Evolutionary conservation across 257 asterid genomes (phyloP).

Genomic region (Fraxinus anomala): DNA sequence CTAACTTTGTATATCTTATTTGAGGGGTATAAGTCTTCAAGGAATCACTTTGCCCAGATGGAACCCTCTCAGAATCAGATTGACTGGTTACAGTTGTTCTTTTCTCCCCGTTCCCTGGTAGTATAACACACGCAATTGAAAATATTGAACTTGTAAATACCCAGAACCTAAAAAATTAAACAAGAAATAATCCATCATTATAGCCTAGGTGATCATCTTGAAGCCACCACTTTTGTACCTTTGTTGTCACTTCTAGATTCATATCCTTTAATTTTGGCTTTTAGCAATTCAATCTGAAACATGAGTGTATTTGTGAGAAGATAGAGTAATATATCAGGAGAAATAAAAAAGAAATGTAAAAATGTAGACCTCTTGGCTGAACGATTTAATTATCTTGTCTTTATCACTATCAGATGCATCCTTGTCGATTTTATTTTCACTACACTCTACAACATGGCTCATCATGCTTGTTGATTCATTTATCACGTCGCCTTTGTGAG

Average conservation of each 20-base stretch:
- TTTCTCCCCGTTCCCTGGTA: slow-evolving; percentile 47
- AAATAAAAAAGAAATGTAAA: slow-evolving; percentile 4
- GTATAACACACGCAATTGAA: slow-evolving; percentile 28
- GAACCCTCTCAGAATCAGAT: slow-evolving; percentile 40
- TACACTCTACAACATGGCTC: slow-evolving; percentile 41
- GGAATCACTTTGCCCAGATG: slow-evolving; percentile 42
- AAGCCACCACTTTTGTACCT: slow-evolving; percentile 48
- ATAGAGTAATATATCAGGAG: slow-evolving; percentile 22
- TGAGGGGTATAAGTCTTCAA: slow-evolving; percentile 69
- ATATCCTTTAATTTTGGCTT: slow-evolving; percentile 54
- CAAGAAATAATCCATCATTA: slow-evolving; percentile 14
- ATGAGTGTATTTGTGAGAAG: slow-evolving; percentile 26
- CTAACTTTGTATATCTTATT: slow-evolving; percentile 76
- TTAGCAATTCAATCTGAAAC: slow-evolving; percentile 68
- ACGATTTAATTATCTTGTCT: slow-evolving; percentile 47
- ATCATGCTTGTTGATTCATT: slow-evolving; percentile 34
- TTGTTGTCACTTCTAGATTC: slow-evolving; percentile 44
- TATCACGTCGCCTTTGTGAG: slow-evolving; percentile 23
- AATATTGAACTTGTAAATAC: slow-evolving; percentile 15
- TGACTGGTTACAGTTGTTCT: slow-evolving; percentile 30
- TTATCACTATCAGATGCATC: slow-evolving; percentile 41
- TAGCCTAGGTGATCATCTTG: slow-evolving; percentile 7
- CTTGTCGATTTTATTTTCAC: slow-evolving; percentile 36
- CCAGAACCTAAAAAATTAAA: slow-evolving; percentile 7
- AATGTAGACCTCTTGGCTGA: slow-evolving; percentile 68